Base-by-base conservation (phyloP, 2,329 filamentous ascomycete genomes). In the Bipolaris victoriae region DNA sequence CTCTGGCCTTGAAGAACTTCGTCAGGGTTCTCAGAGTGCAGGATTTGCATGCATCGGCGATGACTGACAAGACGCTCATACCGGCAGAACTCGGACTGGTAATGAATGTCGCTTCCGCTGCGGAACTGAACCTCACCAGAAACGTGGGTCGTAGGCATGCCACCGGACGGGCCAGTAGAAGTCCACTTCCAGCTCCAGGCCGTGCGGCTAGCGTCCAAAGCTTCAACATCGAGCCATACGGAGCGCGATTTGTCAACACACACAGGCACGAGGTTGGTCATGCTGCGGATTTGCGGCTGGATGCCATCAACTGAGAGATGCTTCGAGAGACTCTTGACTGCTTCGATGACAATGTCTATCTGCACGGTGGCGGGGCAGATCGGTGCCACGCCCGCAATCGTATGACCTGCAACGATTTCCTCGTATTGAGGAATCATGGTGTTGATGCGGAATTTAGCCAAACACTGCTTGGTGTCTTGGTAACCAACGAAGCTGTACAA, bases 371-470 rank as follows among this genome's bases (percentile, higher is more conserved):
- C 74, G 0, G 81, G 80, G 31, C 70, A 75, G 10, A 77, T 56
- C 7, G 78, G 69, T 0, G 77, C 78, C 0, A 77, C 40, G 76
- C 31, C 74, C 55, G 73, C 76, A 41, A 81, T 77, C 2, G 78
- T 40, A 55, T 84, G 80, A 7, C 74, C 75, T 0, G 64, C 52
- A 0, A 82, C 46, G 3, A 77, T 54, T 0, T 60, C 29, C 20
- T 76, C 46, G 60, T 77, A 84, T 33, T 75, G 65, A 0, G 71
- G 51, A 0, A 60, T 68, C 3, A 36, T 53, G 0, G 78, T 80
- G 58, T 81, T 79, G 66, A 83, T 69, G 0, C 71, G 71, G 72
- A 83, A 83, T 0, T 73, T 67, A 0, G 74, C 72, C 3, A 47
- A 48, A 5, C 44, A 47, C 16, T 60, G 61, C 1, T 50, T 49